phyloP scores from a whole-genome alignment of 129 eudicot genomes.

The Ambrosia artemisiifolia region DNA sequence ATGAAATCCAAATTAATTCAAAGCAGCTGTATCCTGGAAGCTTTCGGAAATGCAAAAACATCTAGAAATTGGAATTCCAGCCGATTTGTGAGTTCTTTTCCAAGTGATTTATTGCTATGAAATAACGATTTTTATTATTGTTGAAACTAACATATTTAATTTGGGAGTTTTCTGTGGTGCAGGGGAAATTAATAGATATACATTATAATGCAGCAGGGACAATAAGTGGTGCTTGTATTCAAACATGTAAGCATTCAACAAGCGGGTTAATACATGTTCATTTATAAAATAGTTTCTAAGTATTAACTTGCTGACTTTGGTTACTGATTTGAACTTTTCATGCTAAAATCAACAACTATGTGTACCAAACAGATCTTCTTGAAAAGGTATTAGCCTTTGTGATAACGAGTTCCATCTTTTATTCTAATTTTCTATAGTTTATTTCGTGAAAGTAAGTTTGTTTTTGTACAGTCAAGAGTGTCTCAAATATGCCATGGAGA shows the following conservation, averaged over 20 bases:
- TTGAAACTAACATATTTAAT: background rate
- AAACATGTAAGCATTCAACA: conserved; percentile 65
- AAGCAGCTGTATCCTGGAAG: conserved; percentile 75
- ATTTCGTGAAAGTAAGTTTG: background rate
- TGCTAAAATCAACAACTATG: conserved; percentile 11
- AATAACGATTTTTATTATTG: background rate
- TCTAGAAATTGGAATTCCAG: conserved; percentile 89
- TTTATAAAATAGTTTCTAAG: background rate
- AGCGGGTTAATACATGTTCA: background rate
- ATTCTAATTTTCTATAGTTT: background rate
- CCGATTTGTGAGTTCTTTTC: conserved; percentile 63
- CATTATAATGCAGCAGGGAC: conserved; percentile 59
- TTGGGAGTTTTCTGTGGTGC: conserved; percentile 24
- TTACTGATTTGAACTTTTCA: conserved; percentile 26
- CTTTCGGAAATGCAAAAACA: conserved; percentile 95
- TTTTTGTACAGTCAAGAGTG: conserved; percentile 76
- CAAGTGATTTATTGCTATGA: background rate
- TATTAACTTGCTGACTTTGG: conserved; percentile 19
- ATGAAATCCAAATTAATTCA: conserved; percentile 59
- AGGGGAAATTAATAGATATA: conserved; percentile 89
- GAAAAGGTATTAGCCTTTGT: conserved; percentile 62
- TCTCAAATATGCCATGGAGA: conserved; percentile 84
- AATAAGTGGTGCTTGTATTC: conserved; percentile 72
- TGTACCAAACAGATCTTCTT: conserved; percentile 50
- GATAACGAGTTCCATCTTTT: background rate